Evolutionary conservation across 257 asterid species (phyloP), one percentile per base, ranked within the genome.

Genomic region (Ajuga chamaepitys): DNA sequence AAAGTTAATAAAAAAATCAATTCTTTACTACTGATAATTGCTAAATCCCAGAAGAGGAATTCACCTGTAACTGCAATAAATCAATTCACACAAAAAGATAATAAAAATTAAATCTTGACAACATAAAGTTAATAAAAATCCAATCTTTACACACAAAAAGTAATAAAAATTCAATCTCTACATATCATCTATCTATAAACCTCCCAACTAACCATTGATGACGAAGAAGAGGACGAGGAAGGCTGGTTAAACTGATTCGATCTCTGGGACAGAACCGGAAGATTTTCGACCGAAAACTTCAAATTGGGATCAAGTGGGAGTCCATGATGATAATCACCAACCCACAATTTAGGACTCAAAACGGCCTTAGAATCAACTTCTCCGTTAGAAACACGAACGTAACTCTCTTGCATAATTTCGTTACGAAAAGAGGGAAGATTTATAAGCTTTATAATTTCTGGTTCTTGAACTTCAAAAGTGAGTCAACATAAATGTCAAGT

Each of bases 201-300:
- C n/a, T n/a, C n/a, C n/a, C n/a, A n/a, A 67, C 95, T 51, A 47
- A 86, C 96, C 85, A 78, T 71, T 42, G 87, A 69, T 52, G 84
- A 45, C 10, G 47, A 41, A 11, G 47, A 73, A 28, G 71, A 16
- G 41, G 77, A 71, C 24, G 74, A 18, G 25, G 76, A 61, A 16
- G 58, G 86, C 17, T 67, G 64, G 28, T 79, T 89, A 66, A 74
- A 77, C 18, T 78, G 87, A 44, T 68, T 82, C 56, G 90, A 79
- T 81, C 81, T 83, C 50, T 74, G 86, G 65, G 74, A 11, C 58
- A 58, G 62, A 74, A 71, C 69, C 3, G 81, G 71, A 50, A 63
- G 2, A 56, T 54, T 68, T 13, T 74, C 28, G 20, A 76, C 64
- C 11, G 78, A 52, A 17, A 79, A 13, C 37, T 54, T 72, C 52